Conservation (phyloP, 2,329 filamentous ascomycete species). For the Zopfia rhizophila region DNA sequence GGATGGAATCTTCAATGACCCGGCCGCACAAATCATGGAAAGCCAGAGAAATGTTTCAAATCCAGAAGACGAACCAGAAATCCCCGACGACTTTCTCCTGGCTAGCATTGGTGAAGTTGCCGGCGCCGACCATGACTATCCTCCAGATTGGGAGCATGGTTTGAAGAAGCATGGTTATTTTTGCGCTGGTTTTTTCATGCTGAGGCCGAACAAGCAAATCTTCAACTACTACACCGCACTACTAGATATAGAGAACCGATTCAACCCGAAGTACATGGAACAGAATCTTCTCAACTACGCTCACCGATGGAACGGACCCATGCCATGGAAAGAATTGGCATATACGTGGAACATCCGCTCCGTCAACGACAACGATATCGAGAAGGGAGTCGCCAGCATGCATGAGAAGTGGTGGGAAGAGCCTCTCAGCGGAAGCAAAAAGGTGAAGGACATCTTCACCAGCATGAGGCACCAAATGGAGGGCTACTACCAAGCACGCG, state of each 20-base stretch:
- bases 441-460: conserved; percentile 1
- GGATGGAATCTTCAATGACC: conserved; percentile 47
- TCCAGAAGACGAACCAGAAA: conserved; percentile 23
- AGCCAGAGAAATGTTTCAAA: conserved; percentile 7
- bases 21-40: conserved; percentile 27
- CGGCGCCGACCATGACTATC: conserved; percentile 45
- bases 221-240: conserved; percentile 47
- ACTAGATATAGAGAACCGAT: conserved; percentile 39
- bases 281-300: conserved; percentile 52
- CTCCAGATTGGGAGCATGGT: conserved; percentile 41
- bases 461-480: conserved; percentile 9
- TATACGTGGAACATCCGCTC: conserved; percentile 53
- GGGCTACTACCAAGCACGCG: conserved; percentile 13
- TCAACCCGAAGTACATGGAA: conserved; percentile 46
- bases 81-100: conserved; percentile 47
- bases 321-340: conserved; percentile 53
- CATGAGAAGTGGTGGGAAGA: conserved; percentile 55
- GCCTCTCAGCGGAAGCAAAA: conserved; percentile 18
- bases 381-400: conserved; percentile 47
- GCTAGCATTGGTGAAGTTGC: conserved; percentile 45
- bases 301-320: conserved; percentile 48
- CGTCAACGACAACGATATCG: conserved; percentile 47
- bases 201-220: conserved; percentile 39
- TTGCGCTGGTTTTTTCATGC: conserved; percentile 53
- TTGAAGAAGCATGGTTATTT: conserved; percentile 43